Percentiles rank a stretch among this genome's conserved stretches.
phyloP scores from a whole-genome alignment of 139 green algal species.

The Gonium pectorale region DNA sequence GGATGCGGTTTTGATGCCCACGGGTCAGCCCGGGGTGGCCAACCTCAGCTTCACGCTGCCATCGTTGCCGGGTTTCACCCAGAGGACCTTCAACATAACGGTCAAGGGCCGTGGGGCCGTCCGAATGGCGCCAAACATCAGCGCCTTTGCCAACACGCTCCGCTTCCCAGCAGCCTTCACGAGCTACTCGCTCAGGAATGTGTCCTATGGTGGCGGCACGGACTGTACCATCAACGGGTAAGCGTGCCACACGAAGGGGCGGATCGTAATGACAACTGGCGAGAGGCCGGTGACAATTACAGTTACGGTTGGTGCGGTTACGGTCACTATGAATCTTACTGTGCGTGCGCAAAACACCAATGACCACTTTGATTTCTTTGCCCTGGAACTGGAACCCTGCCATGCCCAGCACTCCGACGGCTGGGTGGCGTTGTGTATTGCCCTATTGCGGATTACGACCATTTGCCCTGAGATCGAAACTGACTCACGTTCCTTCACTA shows the following conservation, averaged over 20 bases:
- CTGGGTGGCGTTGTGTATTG: not conserved
- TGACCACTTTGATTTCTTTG: not conserved
- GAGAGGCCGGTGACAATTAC: not conserved
- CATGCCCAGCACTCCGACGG: not conserved
- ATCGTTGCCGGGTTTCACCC: not conserved
- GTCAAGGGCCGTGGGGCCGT: slow-evolving; percentile 22
- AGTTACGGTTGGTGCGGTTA: not conserved
- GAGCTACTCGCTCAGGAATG: slow-evolving; percentile 38
- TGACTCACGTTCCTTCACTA: not conserved
- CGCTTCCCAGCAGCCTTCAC: slow-evolving; percentile 31
- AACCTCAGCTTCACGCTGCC: not conserved
- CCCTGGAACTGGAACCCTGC: not conserved
- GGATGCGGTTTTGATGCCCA: not conserved
- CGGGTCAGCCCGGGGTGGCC: not conserved
- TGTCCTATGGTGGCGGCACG: not conserved
- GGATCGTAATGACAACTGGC: not conserved
- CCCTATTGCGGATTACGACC: not conserved
- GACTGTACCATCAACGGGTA: not conserved
- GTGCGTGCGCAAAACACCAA: not conserved
- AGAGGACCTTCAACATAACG: not conserved
- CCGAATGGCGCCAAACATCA: not conserved
- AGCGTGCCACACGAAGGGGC: not conserved
- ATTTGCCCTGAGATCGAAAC: not conserved
- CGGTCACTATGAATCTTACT: too few species aligned
- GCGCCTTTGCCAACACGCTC: not conserved